A percentile compares a stretch with the other conserved stretches of the same genome.
These are phyloP conservation scores for Sporisorium exsertum DNA, from an alignment of 1,284 basidiomycete species.

Conservation along the genomic window DNA sequence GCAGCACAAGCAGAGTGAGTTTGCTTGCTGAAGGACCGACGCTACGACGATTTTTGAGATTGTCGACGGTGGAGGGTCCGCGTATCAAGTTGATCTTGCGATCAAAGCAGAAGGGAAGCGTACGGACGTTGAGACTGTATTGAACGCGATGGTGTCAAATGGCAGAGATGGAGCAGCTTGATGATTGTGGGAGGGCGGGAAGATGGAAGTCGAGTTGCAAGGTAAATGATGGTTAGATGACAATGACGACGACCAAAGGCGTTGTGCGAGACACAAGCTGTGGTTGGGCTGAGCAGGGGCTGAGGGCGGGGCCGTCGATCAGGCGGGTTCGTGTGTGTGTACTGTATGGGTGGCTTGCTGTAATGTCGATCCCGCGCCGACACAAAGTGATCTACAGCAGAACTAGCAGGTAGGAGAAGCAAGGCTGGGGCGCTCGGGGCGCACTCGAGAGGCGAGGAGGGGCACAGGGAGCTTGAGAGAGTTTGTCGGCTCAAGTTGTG, in stretches of 20 bases:
- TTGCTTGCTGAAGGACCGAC: not conserved
- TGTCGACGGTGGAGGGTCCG: not conserved
- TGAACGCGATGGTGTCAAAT: not conserved
- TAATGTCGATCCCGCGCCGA: not conserved
- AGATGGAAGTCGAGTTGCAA: not conserved
- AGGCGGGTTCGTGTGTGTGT: not conserved
- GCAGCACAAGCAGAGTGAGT: no score
- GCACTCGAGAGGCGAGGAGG: not conserved
- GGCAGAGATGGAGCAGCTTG: constrained; percentile 7
- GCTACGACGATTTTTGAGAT: not conserved
- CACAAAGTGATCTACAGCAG: not conserved
- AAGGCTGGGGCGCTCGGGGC: constrained; percentile 3
- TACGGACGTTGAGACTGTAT: not conserved
- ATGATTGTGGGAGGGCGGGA: not conserved
- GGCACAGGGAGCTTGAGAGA: not conserved
- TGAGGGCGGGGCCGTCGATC: constrained; percentile 3
- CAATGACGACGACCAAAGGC: not conserved
- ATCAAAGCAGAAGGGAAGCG: not conserved
- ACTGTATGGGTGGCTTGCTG: no score
- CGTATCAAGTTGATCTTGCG: not conserved
- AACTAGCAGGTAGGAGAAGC: not conserved
- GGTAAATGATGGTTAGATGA: not conserved
- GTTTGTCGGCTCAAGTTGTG: no score
- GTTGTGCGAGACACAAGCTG: not conserved
- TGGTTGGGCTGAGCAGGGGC: constrained; percentile 3